A percentile compares a stretch with the other conserved stretches of the same genome.
Conservation (phyloP, 805 yeast species). For the Blastobotrys parvus region DNA sequence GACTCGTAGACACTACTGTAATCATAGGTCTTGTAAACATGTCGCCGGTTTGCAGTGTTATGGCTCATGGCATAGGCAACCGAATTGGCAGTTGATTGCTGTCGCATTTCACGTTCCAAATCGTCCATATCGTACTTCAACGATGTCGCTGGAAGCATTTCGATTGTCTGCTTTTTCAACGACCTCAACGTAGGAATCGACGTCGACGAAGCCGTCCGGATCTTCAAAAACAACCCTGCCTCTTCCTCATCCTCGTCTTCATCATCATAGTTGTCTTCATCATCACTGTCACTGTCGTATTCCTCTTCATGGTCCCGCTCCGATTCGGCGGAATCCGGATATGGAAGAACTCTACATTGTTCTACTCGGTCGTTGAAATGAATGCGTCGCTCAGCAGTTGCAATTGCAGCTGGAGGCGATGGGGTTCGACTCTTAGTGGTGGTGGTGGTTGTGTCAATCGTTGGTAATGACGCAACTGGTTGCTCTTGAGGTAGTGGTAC, state of each 20-base stretch:
- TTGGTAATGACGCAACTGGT: not conserved
- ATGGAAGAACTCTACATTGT: slow-evolving; percentile 77
- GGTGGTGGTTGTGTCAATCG: slow-evolving; percentile 3
- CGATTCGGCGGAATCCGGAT: slow-evolving; percentile 19
- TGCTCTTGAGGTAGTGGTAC: not conserved
- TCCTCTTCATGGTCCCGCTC: slow-evolving; percentile 11
- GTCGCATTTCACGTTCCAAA: slow-evolving; percentile 43
- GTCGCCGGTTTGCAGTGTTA: slow-evolving; percentile 40
- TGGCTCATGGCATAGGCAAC: slow-evolving; percentile 52
- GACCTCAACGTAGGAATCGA: slow-evolving; percentile 19
- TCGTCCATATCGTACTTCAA: slow-evolving; percentile 67
- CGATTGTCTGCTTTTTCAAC: slow-evolving; percentile 35
- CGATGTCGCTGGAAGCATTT: slow-evolving; percentile 77
- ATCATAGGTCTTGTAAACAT: slow-evolving; percentile 20
- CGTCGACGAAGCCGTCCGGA: slow-evolving; percentile 31
- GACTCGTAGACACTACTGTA: slow-evolving; percentile 22
- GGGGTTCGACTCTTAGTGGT: not conserved
- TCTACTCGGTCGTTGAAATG: slow-evolving; percentile 93
- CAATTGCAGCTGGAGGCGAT: not conserved
- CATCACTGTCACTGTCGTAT: slow-evolving; percentile 13
- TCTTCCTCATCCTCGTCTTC: slow-evolving; percentile 51
- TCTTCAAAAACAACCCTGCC: slow-evolving; percentile 61
- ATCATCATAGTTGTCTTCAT: slow-evolving; percentile 31
- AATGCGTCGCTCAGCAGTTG: slow-evolving; percentile 50
- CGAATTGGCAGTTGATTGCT: slow-evolving; percentile 24